A percentile compares a stretch with the other conserved stretches of the same genome.
Conservation (phyloP, 164 flowering plant species). For the Malania oleifera region DNA sequence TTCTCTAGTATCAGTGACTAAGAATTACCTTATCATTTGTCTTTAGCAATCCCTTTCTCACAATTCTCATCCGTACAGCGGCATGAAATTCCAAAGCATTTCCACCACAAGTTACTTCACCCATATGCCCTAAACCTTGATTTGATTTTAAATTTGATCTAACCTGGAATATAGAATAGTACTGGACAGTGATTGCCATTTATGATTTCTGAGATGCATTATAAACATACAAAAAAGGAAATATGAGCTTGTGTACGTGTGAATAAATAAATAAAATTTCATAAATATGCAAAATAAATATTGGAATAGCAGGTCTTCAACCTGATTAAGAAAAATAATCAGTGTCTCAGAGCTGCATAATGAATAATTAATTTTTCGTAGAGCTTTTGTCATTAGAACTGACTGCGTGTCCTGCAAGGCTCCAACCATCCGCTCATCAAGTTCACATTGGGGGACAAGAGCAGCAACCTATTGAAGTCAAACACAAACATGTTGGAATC, state of each 20-base stretch:
- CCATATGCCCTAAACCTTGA: slow-evolving; percentile 28
- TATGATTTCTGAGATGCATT: not conserved
- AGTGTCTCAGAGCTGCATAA: slow-evolving; percentile 60
- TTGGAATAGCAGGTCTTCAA: slow-evolving; percentile 6
- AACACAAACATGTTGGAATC: not conserved
- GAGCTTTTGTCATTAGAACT: slow-evolving; percentile 64
- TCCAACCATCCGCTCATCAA: slow-evolving; percentile 36
- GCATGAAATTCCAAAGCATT: slow-evolving; percentile 78
- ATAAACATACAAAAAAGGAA: no score
- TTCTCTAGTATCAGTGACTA: not conserved
- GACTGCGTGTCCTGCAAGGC: slow-evolving; percentile 36
- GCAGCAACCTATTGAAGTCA: slow-evolving; percentile 72
- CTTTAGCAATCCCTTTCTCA: slow-evolving; percentile 48
- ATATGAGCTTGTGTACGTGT: no score
- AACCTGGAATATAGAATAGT: slow-evolving; percentile 29
- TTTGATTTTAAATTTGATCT: slow-evolving; percentile 35
- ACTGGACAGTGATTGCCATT: not conserved
- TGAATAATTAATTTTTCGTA: slow-evolving; percentile 61
- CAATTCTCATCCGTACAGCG: slow-evolving; percentile 62
- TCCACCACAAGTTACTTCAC: slow-evolving; percentile 78
- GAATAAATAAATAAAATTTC: no score
- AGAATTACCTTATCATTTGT: slow-evolving; percentile 46
- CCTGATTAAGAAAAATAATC: slow-evolving; percentile 80
- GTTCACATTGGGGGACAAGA: slow-evolving; percentile 71
- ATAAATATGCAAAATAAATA: no score